A percentile compares a stretch with the other conserved stretches of the same genome.
phyloP scores from a whole-genome alignment of 352 stramenopile species.

The Phytopythium boreale region DNA sequence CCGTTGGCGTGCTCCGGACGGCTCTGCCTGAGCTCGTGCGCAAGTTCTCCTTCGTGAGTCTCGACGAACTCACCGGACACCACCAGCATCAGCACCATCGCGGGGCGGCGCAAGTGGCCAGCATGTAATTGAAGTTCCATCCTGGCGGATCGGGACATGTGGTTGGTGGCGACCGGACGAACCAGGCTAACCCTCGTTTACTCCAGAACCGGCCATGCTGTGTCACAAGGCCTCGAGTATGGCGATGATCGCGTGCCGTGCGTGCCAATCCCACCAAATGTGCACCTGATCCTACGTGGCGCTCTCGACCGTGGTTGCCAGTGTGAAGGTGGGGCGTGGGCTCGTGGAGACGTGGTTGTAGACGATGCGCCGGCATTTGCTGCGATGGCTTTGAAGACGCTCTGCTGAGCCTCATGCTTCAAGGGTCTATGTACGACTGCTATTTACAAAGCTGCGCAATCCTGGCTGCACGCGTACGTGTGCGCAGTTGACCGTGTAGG shows the following conservation, averaged over 20 bases:
- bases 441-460: not conserved
- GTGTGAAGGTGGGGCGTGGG: too few species aligned
- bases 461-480: not conserved
- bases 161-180: not conserved
- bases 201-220: too few species aligned
- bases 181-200: too few species aligned
- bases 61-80: constrained; percentile 50
- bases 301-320: too few species aligned
- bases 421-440: not conserved
- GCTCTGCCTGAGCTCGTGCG: constrained; percentile 49
- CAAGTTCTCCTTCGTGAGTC: constrained; percentile 63
- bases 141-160: not conserved
- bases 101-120: not conserved
- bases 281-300: too few species aligned
- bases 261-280: too few species aligned
- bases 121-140: not conserved
- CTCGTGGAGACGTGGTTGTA: too few species aligned
- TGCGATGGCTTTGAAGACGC: not conserved
- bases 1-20: constrained; percentile 59
- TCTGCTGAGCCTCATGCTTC: not conserved
- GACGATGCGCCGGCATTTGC: too few species aligned
- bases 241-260: too few species aligned
- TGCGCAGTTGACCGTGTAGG: not conserved
- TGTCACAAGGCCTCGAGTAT: too few species aligned
- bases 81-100: constrained; percentile 11